These are phyloP conservation scores for Yarrowia sp. DNA, from an alignment of 805 yeast species.

Conservation along the genomic window DNA sequence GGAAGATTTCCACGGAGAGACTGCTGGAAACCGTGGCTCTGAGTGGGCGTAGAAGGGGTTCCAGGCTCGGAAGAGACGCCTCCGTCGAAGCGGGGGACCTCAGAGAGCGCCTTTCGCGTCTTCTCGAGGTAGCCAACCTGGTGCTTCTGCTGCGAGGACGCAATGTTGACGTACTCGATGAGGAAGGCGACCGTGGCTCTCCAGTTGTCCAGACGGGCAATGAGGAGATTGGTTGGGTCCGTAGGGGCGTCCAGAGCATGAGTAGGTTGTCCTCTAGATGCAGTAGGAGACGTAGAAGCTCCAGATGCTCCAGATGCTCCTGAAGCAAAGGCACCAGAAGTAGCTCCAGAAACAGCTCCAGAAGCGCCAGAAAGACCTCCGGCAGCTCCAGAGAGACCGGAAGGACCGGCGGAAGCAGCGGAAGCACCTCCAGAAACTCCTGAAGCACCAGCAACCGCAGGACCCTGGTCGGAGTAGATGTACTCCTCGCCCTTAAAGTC, in stretches of 20 bases:
- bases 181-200: conserved; percentile 37
- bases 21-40: conserved; percentile 27
- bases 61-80: conserved; percentile 11
- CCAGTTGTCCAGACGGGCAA: conserved; percentile 44
- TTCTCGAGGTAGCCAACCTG: conserved; percentile 39
- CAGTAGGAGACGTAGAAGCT: background rate
- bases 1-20: conserved; percentile 22
- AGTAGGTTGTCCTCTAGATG: background rate
- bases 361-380: background rate
- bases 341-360: no score
- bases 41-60: background rate
- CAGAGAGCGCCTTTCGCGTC: conserved; percentile 38
- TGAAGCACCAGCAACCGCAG: background rate
- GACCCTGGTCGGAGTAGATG: background rate
- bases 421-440: background rate
- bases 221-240: conserved; percentile 42
- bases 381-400: background rate
- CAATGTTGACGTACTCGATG: conserved; percentile 38
- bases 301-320: background rate
- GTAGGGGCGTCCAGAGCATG: conserved; percentile 25
- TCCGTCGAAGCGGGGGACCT: conserved; percentile 40
- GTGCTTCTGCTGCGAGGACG: conserved; percentile 35
- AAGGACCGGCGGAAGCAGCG: background rate
- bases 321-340: background rate
- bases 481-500: conserved; percentile 21